Conservation (phyloP, 805 yeast genomes). For the Yueomyces sinensis region DNA sequence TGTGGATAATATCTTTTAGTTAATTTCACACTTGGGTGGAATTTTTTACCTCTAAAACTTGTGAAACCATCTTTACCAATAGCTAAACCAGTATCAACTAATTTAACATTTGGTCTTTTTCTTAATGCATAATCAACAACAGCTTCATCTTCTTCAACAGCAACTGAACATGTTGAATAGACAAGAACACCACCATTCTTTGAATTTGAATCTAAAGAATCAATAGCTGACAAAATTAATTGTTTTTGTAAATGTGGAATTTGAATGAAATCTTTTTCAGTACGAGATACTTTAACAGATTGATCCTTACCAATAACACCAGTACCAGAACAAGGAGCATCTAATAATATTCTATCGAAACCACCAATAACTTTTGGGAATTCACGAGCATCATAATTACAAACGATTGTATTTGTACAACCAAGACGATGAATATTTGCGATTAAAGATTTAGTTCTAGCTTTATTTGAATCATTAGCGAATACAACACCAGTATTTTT, state of each 20-base stretch:
- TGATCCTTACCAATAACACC: conserved; percentile 98
- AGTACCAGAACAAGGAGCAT: conserved; percentile 99
- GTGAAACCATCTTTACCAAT: conserved; percentile 96
- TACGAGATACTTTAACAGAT: conserved; percentile 82
- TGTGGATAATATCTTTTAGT: conserved; percentile 97
- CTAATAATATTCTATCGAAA: conserved; percentile 84
- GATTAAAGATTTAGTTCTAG: conserved; percentile 89
- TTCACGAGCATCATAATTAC: conserved; percentile 96
- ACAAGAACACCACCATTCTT: conserved; percentile 89
- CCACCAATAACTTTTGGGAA: conserved; percentile 98
- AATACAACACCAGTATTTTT: conserved; percentile 95
- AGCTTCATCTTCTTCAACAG: conserved; percentile 96
- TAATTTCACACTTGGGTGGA: conserved; percentile 59
- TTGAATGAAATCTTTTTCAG: conserved; percentile 92
- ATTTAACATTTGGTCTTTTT: conserved; percentile 89
- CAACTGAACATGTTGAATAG: conserved; percentile 96
- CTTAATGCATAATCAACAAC: conserved; percentile 96
- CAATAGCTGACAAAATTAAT: conserved; percentile 85
- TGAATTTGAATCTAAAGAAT: conserved; percentile 89
- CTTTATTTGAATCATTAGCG: conserved; percentile 94
- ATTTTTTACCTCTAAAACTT: conserved; percentile 83
- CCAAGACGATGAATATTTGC: conserved; percentile 97
- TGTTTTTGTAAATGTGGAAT: conserved; percentile 96
- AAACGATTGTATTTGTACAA: conserved; percentile 90
- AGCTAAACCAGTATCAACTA: conserved; percentile 82